phyloP scores from a whole-genome alignment of 2,329 filamentous ascomycete genomes.

The Microascus cirrosus region DNA sequence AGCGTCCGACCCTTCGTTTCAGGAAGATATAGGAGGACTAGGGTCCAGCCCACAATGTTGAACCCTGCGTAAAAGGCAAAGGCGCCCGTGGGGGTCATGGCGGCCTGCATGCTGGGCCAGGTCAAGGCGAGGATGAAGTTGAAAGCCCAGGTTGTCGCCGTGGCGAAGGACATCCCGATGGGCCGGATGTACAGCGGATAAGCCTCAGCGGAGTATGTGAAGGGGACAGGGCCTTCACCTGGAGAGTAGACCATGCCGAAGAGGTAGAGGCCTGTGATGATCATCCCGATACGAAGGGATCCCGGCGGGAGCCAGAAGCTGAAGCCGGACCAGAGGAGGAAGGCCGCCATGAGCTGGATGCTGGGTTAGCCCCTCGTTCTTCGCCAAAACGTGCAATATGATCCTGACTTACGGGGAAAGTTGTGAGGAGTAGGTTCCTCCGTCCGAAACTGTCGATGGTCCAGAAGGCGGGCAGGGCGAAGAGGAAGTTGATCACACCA shows the following conservation, averaged over 20 bases:
- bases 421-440: constrained; percentile 49
- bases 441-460: constrained; percentile 60
- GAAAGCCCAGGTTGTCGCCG: constrained; percentile 39
- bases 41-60: constrained; percentile 34
- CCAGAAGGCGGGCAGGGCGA: constrained; percentile 51
- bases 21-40: constrained; percentile 27
- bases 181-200: constrained; percentile 53
- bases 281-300: constrained; percentile 26
- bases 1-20: constrained; percentile 33
- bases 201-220: constrained; percentile 57
- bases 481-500: constrained; percentile 54
- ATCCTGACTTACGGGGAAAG: constrained; percentile 35
- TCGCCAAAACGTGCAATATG: neutral
- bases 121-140: constrained; percentile 27
- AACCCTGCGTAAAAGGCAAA: constrained; percentile 38
- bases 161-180: constrained; percentile 49
- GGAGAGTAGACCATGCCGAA: constrained; percentile 42
- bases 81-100: constrained; percentile 32
- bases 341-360: constrained; percentile 41
- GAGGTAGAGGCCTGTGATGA: constrained; percentile 36
- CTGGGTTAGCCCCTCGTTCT: neutral
- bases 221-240: constrained; percentile 52
- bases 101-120: constrained; percentile 31
- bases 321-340: constrained; percentile 33
- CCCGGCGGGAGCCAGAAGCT: constrained; percentile 30